phyloP scores from a whole-genome alignment of 306 rosid genomes.

The Spatholobus suberectus region DNA sequence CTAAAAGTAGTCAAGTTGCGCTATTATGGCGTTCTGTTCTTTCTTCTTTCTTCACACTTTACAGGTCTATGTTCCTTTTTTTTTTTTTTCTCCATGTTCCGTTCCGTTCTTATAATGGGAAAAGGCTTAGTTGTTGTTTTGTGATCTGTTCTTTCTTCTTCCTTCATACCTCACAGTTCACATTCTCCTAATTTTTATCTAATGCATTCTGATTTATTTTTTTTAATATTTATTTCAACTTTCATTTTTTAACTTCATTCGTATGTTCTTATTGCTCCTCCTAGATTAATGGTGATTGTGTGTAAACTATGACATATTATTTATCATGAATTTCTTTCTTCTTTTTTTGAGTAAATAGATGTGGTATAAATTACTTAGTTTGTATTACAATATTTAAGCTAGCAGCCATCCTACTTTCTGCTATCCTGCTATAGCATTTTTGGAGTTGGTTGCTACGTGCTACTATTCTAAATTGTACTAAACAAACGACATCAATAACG shows the following conservation, averaged over 20 bases:
- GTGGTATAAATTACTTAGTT: not conserved
- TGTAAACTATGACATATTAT: not conserved
- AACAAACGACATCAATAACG: not conserved
- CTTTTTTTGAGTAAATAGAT: not conserved
- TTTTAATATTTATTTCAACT: not conserved
- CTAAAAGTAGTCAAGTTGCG: not conserved
- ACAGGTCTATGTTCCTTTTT: not conserved
- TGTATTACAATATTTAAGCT: not conserved
- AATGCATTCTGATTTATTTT: not conserved
- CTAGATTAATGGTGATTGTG: not conserved
- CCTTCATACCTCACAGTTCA: not conserved
- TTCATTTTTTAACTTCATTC: not conserved
- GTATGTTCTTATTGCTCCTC: not conserved
- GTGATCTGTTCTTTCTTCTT: not conserved
- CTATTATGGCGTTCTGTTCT: not conserved
- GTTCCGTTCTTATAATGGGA: not conserved
- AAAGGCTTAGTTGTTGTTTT: not conserved
- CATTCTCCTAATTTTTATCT: slow-evolving; percentile 7
- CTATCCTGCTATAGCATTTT: not conserved
- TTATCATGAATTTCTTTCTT: not conserved
- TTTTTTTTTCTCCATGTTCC: too few species aligned
- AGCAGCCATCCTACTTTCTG: not conserved
- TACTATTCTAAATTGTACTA: not conserved
- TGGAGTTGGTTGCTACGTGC: not conserved
- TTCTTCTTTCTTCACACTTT: not conserved